Conservation (phyloP, 805 yeast genomes). For the Myxozyma udenii region DNA sequence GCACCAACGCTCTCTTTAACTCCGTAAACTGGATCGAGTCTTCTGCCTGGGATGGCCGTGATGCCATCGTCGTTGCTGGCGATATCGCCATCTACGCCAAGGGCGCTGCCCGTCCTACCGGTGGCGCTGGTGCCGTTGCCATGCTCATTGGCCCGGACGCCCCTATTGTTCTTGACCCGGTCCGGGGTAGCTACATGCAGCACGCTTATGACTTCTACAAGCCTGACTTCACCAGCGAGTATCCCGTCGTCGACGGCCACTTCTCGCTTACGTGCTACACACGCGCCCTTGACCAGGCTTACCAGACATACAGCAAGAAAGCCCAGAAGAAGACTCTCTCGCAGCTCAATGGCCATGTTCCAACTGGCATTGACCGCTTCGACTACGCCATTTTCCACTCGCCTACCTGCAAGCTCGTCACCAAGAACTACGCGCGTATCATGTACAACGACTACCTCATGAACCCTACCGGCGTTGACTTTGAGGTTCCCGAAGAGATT, state of each 20-base stretch:
- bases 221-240: slow-evolving; percentile 94
- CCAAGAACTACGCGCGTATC: slow-evolving; percentile 89
- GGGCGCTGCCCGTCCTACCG: slow-evolving; percentile 99
- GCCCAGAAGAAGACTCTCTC: slow-evolving; percentile 52
- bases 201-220: slow-evolving; percentile 92
- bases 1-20: slow-evolving; percentile 91
- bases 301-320: slow-evolving; percentile 76
- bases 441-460: slow-evolving; percentile 81
- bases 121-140: slow-evolving; percentile 98
- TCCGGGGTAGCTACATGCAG: slow-evolving; percentile 91
- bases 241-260: slow-evolving; percentile 97
- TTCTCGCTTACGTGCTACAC: slow-evolving; percentile 91
- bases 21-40: slow-evolving; percentile 95
- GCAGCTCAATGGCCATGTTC: slow-evolving; percentile 46
- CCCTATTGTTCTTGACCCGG: slow-evolving; percentile 85
- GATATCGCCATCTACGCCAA: slow-evolving; percentile 96
- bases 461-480: slow-evolving; percentile 51
- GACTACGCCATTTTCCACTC: slow-evolving; percentile 97
- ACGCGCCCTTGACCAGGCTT: slow-evolving; percentile 85
- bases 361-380: slow-evolving; percentile 61
- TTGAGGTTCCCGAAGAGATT: slow-evolving; percentile 50
- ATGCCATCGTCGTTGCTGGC: slow-evolving; percentile 94
- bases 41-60: slow-evolving; percentile 95
- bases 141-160: slow-evolving; percentile 95
- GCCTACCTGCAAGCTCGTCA: slow-evolving; percentile 93